Conservation (phyloP, 495 filamentous ascomycete species). For the Penicillium silybi region DNA sequence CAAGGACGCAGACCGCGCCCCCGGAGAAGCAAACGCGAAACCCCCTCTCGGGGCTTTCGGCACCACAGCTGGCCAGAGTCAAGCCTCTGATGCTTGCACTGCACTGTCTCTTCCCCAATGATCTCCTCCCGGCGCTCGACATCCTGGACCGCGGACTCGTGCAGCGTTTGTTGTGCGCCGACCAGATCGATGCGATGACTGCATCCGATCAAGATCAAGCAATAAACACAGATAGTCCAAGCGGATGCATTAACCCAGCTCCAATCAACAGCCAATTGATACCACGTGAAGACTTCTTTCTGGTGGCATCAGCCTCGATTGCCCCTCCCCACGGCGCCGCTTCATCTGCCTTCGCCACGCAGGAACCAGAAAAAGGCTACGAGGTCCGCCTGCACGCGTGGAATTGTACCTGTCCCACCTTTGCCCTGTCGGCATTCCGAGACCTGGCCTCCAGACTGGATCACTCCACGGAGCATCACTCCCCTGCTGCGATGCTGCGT, state of each 20-base stretch:
- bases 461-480: slow-evolving; percentile 3
- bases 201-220: slow-evolving; percentile 1
- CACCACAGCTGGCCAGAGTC: slow-evolving; percentile 15
- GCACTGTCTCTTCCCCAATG: slow-evolving; percentile 52
- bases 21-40: slow-evolving; percentile 14
- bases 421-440: slow-evolving; percentile 66
- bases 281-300: slow-evolving; percentile 24
- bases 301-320: slow-evolving; percentile 45
- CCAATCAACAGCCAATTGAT: neutral
- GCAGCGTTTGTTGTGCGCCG: slow-evolving; percentile 30
- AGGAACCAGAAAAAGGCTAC: slow-evolving; percentile 46
- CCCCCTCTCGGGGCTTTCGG: slow-evolving; percentile 17
- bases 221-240: neutral
- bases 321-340: slow-evolving; percentile 20
- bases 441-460: slow-evolving; percentile 11
- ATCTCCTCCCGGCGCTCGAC: slow-evolving; percentile 71
- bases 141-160: slow-evolving; percentile 73
- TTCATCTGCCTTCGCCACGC: slow-evolving; percentile 19
- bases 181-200: neutral
- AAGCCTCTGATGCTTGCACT: slow-evolving; percentile 49
- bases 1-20: slow-evolving; percentile 1
- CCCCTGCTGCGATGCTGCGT: slow-evolving; percentile 4
- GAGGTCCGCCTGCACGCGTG: slow-evolving; percentile 71
- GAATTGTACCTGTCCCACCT: slow-evolving; percentile 86
- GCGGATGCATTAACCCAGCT: neutral